Conservation (phyloP, 2,329 filamentous ascomycete genomes). For the Microthyrium microscopicum region DNA sequence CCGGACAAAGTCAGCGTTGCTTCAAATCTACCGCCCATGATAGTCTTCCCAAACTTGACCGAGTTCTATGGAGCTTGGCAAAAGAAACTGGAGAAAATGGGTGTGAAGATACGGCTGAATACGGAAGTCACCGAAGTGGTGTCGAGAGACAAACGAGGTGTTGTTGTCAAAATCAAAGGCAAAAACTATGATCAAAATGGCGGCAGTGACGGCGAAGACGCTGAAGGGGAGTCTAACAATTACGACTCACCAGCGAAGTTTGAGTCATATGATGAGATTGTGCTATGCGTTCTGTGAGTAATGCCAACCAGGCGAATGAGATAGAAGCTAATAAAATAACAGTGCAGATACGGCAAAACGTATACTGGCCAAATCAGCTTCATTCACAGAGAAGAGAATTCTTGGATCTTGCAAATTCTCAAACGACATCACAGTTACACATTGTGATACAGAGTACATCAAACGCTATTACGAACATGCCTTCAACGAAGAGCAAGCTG, state of each 20-base stretch:
- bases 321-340: not conserved
- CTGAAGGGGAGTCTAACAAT: conserved; percentile 20
- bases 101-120: conserved; percentile 38
- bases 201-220: conserved; percentile 23
- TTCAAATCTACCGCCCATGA: conserved; percentile 37
- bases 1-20: conserved; percentile 29
- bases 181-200: conserved; percentile 24
- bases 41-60: conserved; percentile 46
- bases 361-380: conserved; percentile 40
- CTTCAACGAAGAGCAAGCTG: conserved; percentile 33
- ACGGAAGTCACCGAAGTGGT: conserved; percentile 39
- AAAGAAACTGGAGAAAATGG: conserved; percentile 34
- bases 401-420: conserved; percentile 55
- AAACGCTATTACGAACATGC: conserved; percentile 49
- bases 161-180: conserved; percentile 30
- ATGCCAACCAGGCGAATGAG: conserved; percentile 8
- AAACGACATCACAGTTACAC: conserved; percentile 56
- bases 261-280: conserved; percentile 46
- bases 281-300: conserved; percentile 41
- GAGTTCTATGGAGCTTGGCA: conserved; percentile 45
- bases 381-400: conserved; percentile 46
- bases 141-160: conserved; percentile 33
- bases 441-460: conserved; percentile 49
- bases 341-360: conserved; percentile 39
- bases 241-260: not conserved